A percentile compares a stretch with the other conserved stretches of the same genome.
phyloP scores from a whole-genome alignment of 2,329 filamentous ascomycete genomes.

The Epichloe bromicola region DNA sequence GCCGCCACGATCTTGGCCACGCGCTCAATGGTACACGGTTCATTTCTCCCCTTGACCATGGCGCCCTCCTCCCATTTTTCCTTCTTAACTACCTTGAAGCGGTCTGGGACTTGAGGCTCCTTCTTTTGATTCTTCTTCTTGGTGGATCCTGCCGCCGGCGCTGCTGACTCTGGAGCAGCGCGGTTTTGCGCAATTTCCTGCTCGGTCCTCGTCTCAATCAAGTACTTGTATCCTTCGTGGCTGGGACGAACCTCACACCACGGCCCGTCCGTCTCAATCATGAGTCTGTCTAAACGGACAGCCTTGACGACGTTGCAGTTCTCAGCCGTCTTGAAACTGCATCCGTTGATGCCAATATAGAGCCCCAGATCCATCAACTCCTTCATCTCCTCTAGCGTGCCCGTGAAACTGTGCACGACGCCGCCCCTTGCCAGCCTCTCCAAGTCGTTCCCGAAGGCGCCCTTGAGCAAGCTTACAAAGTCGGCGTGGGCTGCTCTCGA shows the following conservation, averaged over 20 bases:
- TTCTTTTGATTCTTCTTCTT: constrained; percentile 40
- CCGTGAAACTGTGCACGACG: constrained; percentile 92
- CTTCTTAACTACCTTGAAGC: constrained; percentile 84
- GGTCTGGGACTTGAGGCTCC: constrained; percentile 52
- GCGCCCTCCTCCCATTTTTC: constrained; percentile 80
- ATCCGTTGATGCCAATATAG: constrained; percentile 92
- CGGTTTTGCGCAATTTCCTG: constrained; percentile 15
- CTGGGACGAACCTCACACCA: constrained; percentile 92
- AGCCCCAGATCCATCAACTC: constrained; percentile 69
- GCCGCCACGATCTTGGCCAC: constrained; percentile 82
- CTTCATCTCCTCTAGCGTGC: constrained; percentile 71
- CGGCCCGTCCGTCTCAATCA: constrained; percentile 94
- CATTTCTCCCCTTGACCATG: constrained; percentile 92
- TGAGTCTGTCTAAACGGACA: constrained; percentile 65
- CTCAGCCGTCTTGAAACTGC: constrained; percentile 86
- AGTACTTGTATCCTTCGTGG: constrained; percentile 70
- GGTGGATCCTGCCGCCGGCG: constrained; percentile 10
- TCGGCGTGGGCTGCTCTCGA: constrained; percentile 77
- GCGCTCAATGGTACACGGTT: constrained; percentile 74
- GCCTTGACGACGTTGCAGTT: constrained; percentile 76
- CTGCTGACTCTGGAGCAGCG: constrained; percentile 5
- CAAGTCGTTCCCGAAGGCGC: constrained; percentile 42
- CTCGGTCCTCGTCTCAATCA: constrained; percentile 30
- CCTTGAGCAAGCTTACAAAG: constrained; percentile 60
- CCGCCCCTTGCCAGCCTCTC: constrained; percentile 59